A percentile compares a stretch with the other conserved stretches of the same genome.
These are phyloP conservation scores for Candida orba DNA, from an alignment of 805 yeast genomes.

Conservation along the genomic window DNA sequence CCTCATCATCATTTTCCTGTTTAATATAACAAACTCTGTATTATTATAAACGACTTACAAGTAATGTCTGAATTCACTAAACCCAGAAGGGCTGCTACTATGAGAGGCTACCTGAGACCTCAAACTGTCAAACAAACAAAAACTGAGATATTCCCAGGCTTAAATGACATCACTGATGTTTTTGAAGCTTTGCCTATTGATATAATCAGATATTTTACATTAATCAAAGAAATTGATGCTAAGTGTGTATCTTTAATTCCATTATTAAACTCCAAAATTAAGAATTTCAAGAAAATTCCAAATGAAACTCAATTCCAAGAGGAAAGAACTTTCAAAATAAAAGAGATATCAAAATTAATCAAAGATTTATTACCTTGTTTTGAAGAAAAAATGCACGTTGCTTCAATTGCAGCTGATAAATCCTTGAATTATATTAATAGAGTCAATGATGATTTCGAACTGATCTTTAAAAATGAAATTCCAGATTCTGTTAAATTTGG, in stretches of 20 bases:
- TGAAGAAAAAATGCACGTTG: slow-evolving; percentile 97
- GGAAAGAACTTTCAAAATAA: slow-evolving; percentile 23
- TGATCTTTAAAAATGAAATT: slow-evolving; percentile 69
- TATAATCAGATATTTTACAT: slow-evolving; percentile 74
- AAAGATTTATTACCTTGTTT: slow-evolving; percentile 81
- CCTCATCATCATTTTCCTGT: too few relatives aligned
- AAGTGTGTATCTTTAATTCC: slow-evolving; percentile 79
- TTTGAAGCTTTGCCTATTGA: slow-evolving; percentile 86
- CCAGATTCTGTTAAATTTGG: slow-evolving; percentile 77
- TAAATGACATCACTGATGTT: slow-evolving; percentile 87
- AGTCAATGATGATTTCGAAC: slow-evolving; percentile 72
- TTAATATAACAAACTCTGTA: too few relatives aligned
- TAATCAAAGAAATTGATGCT: slow-evolving; percentile 90
- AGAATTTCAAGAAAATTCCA: slow-evolving; percentile 35
- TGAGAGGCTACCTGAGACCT: slow-evolving; percentile 5
- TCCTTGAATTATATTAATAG: slow-evolving; percentile 61
- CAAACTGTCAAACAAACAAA: slow-evolving; percentile 9
- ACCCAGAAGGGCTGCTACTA: background rate
- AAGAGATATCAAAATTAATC: slow-evolving; percentile 34
- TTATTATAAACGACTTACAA: too few relatives aligned
- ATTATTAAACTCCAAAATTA: slow-evolving; percentile 47
- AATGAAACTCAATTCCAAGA: slow-evolving; percentile 8
- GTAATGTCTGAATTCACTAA: background rate
- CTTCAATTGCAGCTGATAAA: slow-evolving; percentile 81
- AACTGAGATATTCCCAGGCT: slow-evolving; percentile 62